Evolutionary conservation across 345 rosid species (phyloP).

Genomic region (Lepidium africanum): DNA sequence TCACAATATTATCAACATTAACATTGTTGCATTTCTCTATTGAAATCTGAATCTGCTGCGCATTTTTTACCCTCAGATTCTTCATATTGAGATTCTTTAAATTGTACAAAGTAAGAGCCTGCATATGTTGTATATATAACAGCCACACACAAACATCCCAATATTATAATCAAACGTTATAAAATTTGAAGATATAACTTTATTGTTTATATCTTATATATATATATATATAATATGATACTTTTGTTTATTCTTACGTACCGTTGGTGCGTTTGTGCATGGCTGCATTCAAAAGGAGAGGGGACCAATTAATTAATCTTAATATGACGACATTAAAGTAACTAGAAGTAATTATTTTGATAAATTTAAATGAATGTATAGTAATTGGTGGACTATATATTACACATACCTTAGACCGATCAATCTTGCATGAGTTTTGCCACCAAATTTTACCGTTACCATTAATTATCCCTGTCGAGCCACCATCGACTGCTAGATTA

Average conservation of each 20-base stretch:
- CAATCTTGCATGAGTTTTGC: conserved; percentile 79
- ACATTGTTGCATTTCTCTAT: conserved; percentile 48
- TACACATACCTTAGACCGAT: conserved; percentile 13
- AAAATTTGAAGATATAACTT: too few relatives aligned
- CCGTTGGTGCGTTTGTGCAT: conserved; percentile 83
- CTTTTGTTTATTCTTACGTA: conserved; percentile 20
- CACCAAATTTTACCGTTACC: conserved; percentile 92
- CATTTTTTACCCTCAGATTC: conserved; percentile 49
- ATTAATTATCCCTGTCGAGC: conserved; percentile 59
- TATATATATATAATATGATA: neutral
- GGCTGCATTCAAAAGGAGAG: conserved; percentile 46
- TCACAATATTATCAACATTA: conserved; percentile 30
- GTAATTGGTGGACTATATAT: too few relatives aligned
- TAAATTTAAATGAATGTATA: too few relatives aligned
- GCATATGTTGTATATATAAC: neutral
- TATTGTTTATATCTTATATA: too few relatives aligned
- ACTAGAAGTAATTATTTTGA: too few relatives aligned
- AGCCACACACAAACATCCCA: too few relatives aligned
- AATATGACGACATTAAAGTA: too few relatives aligned
- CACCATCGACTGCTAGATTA: conserved; percentile 53
- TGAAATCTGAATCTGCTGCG: conserved; percentile 67
- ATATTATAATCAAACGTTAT: too few relatives aligned
- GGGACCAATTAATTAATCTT: neutral
- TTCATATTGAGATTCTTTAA: conserved; percentile 42
- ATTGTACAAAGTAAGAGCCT: conserved; percentile 70